Evolutionary conservation across 257 asterid species (phyloP).

Genomic region (Penstemon davidsonii): DNA sequence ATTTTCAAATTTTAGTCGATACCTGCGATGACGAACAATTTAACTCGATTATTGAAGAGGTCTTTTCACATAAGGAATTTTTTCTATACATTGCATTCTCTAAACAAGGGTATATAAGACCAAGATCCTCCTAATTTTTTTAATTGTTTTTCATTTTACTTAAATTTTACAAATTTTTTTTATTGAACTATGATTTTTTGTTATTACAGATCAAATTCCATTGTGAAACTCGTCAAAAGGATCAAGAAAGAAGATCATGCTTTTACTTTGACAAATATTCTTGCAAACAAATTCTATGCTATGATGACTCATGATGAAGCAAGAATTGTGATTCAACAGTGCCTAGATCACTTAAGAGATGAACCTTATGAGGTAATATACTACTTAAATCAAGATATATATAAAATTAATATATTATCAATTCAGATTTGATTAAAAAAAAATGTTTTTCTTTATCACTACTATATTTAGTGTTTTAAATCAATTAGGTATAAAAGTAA

Average conservation of each 20-base stretch:
- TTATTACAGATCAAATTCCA: conserved; percentile 33
- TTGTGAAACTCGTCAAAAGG: conserved; percentile 30
- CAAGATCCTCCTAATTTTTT: neutral
- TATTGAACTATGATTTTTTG: neutral
- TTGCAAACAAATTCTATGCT: conserved; percentile 16
- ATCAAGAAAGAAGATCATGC: conserved; percentile 29
- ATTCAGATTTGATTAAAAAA: neutral
- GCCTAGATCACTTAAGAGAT: conserved; percentile 27
- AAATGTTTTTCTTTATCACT: neutral
- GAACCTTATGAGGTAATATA: conserved; percentile 33
- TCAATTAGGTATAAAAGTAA: neutral
- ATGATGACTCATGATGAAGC: conserved; percentile 34
- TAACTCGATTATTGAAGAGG: conserved; percentile 12
- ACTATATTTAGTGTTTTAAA: neutral
- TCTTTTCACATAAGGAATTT: neutral
- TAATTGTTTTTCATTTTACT: too few species aligned
- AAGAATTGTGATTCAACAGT: conserved; percentile 24
- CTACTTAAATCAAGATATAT: too few species aligned
- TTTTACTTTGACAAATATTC: conserved; percentile 2
- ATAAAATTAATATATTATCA: too few species aligned
- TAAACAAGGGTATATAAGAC: conserved; percentile 31
- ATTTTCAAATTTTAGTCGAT: conserved; percentile 21
- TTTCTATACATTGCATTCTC: conserved; percentile 31
- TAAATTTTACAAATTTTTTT: too few species aligned
- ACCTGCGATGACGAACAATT: conserved; percentile 20